Conservation (phyloP, 2,329 filamentous ascomycete species). For the Alternaria ventricosa region DNA sequence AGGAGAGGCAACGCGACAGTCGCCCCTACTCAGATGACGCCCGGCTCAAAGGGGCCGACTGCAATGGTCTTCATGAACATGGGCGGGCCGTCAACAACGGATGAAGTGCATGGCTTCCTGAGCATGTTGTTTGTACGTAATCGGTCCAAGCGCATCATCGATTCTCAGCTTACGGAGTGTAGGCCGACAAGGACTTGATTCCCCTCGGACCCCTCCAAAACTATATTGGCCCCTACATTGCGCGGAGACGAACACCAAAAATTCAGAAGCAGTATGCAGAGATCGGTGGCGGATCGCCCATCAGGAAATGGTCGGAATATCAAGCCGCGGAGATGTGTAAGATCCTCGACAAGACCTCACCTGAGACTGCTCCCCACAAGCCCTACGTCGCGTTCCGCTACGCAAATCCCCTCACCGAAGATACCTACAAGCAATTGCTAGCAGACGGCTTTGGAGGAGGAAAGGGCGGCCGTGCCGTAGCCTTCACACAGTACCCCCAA, state of each 20-base stretch:
- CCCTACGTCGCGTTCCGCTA: slow-evolving; percentile 98
- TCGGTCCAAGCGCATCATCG: not conserved
- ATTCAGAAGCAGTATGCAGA: slow-evolving; percentile 94
- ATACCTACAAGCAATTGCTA: slow-evolving; percentile 84
- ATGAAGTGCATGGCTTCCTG: slow-evolving; percentile 88
- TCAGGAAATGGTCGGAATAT: slow-evolving; percentile 96
- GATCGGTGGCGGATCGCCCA: slow-evolving; percentile 97
- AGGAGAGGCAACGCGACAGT: slow-evolving; percentile 58
- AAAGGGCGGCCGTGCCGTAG: slow-evolving; percentile 89
- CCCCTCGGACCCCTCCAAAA: slow-evolving; percentile 90
- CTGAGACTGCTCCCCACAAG: slow-evolving; percentile 93
- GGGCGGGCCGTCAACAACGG: slow-evolving; percentile 88
- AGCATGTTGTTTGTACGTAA: slow-evolving; percentile 84
- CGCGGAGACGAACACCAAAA: slow-evolving; percentile 87
- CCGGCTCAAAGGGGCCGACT: slow-evolving; percentile 78
- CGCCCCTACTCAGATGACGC: slow-evolving; percentile 75
- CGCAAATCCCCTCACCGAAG: slow-evolving; percentile 88
- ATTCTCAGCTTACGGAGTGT: slow-evolving; percentile 22
- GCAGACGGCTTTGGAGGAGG: slow-evolving; percentile 90
- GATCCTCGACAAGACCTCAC: slow-evolving; percentile 86
- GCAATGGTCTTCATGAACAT: slow-evolving; percentile 99
- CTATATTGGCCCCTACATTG: slow-evolving; percentile 89
- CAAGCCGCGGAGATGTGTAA: slow-evolving; percentile 97
- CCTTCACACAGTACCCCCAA: slow-evolving; percentile 98
- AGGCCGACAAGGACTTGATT: slow-evolving; percentile 94